Evolutionary conservation across 768 basidiomycete species (phyloP).

Genomic region (Chalciporus sphaerocephalus): DNA sequence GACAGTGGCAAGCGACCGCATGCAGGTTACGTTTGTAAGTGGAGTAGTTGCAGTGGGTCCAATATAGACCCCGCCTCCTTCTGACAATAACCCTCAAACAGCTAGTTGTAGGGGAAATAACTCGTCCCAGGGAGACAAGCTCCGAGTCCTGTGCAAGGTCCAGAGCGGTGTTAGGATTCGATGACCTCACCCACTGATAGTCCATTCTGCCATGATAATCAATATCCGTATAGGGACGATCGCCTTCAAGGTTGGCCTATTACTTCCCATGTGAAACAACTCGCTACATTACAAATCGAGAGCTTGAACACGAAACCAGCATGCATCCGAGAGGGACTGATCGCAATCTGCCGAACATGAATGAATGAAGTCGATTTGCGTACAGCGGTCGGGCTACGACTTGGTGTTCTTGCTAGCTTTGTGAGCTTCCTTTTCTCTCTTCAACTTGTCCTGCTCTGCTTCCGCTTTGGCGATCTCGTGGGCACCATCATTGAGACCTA

Average conservation of each 20-base stretch:
- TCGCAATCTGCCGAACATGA: not conserved
- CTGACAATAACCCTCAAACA: no score
- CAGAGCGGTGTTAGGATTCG: not conserved
- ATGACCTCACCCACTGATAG: no score
- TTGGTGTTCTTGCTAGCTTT: conserved; percentile 32
- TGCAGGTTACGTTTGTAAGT: no score
- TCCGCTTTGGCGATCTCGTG: conserved; percentile 79
- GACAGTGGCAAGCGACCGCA: no score
- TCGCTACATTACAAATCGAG: conserved; percentile 1
- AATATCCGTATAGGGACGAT: conserved; percentile 1
- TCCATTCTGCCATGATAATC: no score
- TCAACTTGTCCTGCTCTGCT: conserved; percentile 46
- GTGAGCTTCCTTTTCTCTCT: conserved; percentile 57
- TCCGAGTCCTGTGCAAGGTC: conserved; percentile 1
- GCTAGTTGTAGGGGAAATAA: not conserved
- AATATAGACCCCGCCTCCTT: no score
- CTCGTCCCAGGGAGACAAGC: conserved; percentile 3
- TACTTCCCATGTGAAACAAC: not conserved
- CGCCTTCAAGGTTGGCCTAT: not conserved
- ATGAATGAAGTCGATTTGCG: not conserved
- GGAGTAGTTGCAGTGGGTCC: no score
- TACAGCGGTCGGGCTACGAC: conserved; percentile 18
- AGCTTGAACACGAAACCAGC: not conserved
- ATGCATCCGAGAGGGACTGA: not conserved
- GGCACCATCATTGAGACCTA: conserved; percentile 84